Conservation (phyloP, 2,329 filamentous ascomycete species). For the Magnaporthales sp. region DNA sequence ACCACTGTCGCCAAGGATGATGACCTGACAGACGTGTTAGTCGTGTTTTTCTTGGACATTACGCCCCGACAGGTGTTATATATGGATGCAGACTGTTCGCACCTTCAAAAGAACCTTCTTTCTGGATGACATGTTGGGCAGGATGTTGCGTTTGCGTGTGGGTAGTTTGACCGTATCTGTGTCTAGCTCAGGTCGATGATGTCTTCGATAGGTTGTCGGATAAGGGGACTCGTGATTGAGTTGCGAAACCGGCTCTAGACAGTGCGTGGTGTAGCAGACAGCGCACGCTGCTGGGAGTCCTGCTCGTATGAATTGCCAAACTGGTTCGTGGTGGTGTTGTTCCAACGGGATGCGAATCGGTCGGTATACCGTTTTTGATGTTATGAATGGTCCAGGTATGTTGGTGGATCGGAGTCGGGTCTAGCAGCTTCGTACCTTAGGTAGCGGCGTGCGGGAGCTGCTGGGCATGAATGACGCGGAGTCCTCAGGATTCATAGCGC, state of each 20-base stretch:
- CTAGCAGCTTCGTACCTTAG: not conserved
- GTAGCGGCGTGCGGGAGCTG: not conserved
- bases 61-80: not conserved
- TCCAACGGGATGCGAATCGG: not conserved
- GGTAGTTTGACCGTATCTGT: not conserved
- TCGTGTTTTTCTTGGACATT: not conserved
- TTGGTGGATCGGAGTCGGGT: not conserved
- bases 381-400: not conserved
- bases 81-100: slow-evolving; percentile 14
- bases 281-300: not conserved
- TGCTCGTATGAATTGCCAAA: not conserved
- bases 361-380: not conserved
- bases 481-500: not conserved
- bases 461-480: not conserved
- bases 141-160: slow-evolving; percentile 7
- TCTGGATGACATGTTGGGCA: slow-evolving; percentile 59
- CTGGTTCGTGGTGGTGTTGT: not conserved
- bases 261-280: not conserved
- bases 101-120: slow-evolving; percentile 93
- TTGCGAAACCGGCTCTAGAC: not conserved
- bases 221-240: not conserved
- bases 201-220: not conserved
- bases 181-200: not conserved
- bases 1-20: slow-evolving; percentile 97
- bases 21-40: slow-evolving; percentile 56